Base-by-base conservation (phyloP, 2,329 filamentous ascomycete genomes). In the Aureobasidium sp. region DNA sequence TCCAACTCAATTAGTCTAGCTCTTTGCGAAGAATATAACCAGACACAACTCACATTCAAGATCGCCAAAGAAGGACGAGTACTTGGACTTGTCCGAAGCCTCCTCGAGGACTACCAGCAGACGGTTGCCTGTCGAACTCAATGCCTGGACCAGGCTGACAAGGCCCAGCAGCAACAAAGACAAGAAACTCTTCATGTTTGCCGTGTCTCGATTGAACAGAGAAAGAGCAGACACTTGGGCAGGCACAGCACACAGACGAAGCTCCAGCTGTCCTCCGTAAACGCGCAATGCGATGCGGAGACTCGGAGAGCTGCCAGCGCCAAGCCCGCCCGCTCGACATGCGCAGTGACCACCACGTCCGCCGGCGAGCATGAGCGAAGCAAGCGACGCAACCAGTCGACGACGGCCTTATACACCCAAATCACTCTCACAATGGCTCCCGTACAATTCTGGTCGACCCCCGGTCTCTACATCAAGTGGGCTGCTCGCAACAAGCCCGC, bases 91-190 rank as follows among this genome's bases (percentile, higher is more conserved):
- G 71, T 96, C 90, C 43, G 83, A 81, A 64, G 84, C 80, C 68
- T 95, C 88, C 69, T 97, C 93, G 57, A 96, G 76, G 62, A 99
- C 82, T 63, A 95, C 91, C 69, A 99, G 80, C 74, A 97, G 76
- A 71, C 90, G 84, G 74, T 83, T 84, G 62, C 93, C 94, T 51
- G 84, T 81, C 64, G 86, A 87, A 78, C 92, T 96, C 69, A 88
- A 77, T 61, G 91, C 91, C 73, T 87, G 83, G 66, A 84, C 88
- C 61, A 84, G 78, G 69, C 86, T 81, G 64, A 84, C 77, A 64
- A 89, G 79, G 65, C 84, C 79, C 69, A 91, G 77, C 63, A 90
- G 74, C 65, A 90, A 76, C 70, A 64, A 63, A 31, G 62, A 66
- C 58, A 65, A 37, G 51, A 68, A 62, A 60, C 68, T 67, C 57